Evolutionary conservation across 1,284 basidiomycete genomes (phyloP).

Genomic region (Cystobasidiaceae sp.): DNA sequence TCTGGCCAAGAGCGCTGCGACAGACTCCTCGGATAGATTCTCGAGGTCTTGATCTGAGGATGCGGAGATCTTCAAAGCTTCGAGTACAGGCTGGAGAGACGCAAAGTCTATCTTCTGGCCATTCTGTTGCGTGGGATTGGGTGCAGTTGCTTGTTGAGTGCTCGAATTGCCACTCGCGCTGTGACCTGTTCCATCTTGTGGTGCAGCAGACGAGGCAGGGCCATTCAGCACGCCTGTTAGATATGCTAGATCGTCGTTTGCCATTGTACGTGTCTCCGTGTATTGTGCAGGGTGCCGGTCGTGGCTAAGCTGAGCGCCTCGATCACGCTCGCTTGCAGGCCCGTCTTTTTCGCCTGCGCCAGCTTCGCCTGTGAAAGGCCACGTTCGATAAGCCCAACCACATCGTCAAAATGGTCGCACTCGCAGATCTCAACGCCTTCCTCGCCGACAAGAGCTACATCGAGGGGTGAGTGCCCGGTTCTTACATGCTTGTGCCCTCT

Average conservation of each 20-base stretch:
- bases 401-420: conserved; percentile 17
- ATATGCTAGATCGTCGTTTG: conserved; percentile 16
- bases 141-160: not conserved
- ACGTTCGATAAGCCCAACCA: not conserved
- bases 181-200: not conserved
- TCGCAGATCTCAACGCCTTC: conserved; percentile 47
- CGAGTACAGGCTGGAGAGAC: conserved; percentile 16
- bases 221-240: conserved; percentile 11
- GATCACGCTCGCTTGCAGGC: not conserved
- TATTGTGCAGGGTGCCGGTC: too few relatives aligned
- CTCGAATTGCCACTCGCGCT: not conserved
- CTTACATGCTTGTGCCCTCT: not conserved
- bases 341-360: not conserved
- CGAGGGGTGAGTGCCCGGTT: conserved; percentile 67
- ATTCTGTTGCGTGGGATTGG: not conserved
- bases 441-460: conserved; percentile 80
- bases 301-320: too few relatives aligned
- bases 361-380: not conserved
- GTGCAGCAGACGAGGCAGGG: not conserved
- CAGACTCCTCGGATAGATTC: conserved; percentile 16
- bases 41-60: conserved; percentile 13
- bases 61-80: conserved; percentile 14
- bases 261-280: conserved; percentile 3
- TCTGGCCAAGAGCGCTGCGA: conserved; percentile 13
- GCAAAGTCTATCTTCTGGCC: not conserved